Evolutionary conservation across 768 basidiomycete genomes (phyloP).

Genomic region (Trichaptum fuscoviolaceum): DNA sequence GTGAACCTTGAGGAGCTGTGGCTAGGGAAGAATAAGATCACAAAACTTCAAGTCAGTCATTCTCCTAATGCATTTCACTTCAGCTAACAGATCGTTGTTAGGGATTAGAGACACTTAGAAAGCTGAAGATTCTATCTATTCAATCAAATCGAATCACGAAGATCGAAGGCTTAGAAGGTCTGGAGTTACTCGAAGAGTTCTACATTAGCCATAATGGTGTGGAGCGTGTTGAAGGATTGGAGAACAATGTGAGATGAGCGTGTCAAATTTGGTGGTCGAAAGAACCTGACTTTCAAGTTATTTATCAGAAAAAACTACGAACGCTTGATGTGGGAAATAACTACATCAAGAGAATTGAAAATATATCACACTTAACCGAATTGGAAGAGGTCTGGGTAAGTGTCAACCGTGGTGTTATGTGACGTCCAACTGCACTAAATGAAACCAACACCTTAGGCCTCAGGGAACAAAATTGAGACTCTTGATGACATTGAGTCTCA

Average conservation of each 20-base stretch:
- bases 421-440: background rate
- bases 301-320: slow-evolving; percentile 52
- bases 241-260: slow-evolving; percentile 59
- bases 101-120: slow-evolving; percentile 66
- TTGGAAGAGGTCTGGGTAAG: slow-evolving; percentile 96
- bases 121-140: slow-evolving; percentile 80
- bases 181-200: slow-evolving; percentile 77
- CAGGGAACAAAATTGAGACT: slow-evolving; percentile 77
- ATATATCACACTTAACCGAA: slow-evolving; percentile 64
- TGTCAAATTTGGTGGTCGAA: background rate
- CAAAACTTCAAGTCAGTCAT: slow-evolving; percentile 68
- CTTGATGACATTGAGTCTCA: slow-evolving; percentile 63
- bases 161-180: slow-evolving; percentile 71
- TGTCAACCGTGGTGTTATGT: background rate
- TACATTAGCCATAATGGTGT: slow-evolving; percentile 96
- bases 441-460: slow-evolving; percentile 50
- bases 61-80: background rate
- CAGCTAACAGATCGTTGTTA: slow-evolving; percentile 23
- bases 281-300: background rate
- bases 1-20: slow-evolving; percentile 88
- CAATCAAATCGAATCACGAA: slow-evolving; percentile 92
- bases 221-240: slow-evolving; percentile 75
- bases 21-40: slow-evolving; percentile 97
- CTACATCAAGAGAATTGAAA: slow-evolving; percentile 73
- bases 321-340: slow-evolving; percentile 90